Evolutionary conservation across 495 filamentous ascomycete genomes (phyloP).

Genomic region (Hypoxylon intermedium): DNA sequence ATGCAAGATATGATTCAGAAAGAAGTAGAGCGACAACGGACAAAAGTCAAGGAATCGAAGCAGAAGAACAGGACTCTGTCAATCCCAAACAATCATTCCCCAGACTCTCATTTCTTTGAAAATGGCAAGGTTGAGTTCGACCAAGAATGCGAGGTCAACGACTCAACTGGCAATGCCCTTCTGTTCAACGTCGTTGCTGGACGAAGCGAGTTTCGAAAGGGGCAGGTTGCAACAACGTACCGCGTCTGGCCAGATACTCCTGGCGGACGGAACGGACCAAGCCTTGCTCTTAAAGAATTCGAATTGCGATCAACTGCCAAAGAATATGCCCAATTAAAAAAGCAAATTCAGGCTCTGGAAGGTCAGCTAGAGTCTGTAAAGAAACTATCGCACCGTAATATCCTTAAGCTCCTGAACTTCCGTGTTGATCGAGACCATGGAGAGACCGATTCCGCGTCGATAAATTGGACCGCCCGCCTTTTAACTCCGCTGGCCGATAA

Average conservation of each 20-base stretch:
- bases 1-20: conserved; percentile 79
- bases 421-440: conserved; percentile 65
- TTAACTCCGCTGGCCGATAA: conserved; percentile 81
- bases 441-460: conserved; percentile 46
- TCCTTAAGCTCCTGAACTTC: conserved; percentile 81
- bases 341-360: conserved; percentile 70
- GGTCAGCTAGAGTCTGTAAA: conserved; percentile 73
- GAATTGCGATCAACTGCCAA: conserved; percentile 63
- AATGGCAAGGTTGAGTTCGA: conserved; percentile 69
- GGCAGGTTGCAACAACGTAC: conserved; percentile 66
- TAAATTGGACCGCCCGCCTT: conserved; percentile 77
- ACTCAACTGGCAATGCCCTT: conserved; percentile 61
- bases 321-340: conserved; percentile 66
- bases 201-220: conserved; percentile 64
- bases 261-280: conserved; percentile 59
- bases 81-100: conserved; percentile 18
- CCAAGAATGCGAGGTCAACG: conserved; percentile 65
- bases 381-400: conserved; percentile 75
- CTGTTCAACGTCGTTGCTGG: conserved; percentile 70
- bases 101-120: conserved; percentile 23
- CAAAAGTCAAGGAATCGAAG: conserved; percentile 61
- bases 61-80: conserved; percentile 51
- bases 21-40: conserved; percentile 70
- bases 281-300: conserved; percentile 74
- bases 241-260: conserved; percentile 70